Conservation (phyloP, 768 basidiomycete genomes). For the Boletus edulis region DNA sequence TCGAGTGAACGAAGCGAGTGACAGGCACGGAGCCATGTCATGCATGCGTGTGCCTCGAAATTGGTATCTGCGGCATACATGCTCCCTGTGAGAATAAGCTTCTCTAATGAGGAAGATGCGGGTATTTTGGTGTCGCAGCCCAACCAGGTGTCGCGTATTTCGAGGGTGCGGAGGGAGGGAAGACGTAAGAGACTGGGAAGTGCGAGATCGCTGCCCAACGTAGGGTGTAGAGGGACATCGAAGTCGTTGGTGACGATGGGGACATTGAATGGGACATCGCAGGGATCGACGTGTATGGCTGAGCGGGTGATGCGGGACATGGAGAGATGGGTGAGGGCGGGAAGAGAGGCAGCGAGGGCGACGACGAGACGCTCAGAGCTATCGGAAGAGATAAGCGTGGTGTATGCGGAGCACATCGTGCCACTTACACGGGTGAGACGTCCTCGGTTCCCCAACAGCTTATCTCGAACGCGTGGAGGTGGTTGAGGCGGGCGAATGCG, state of each 20-base stretch:
- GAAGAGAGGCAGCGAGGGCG: constrained; percentile 60
- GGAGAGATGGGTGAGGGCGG: constrained; percentile 52
- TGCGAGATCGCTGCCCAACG: constrained; percentile 53
- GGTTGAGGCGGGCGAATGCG: constrained; percentile 21
- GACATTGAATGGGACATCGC: constrained; percentile 37
- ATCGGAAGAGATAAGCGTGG: constrained; percentile 1
- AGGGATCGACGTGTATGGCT: constrained; percentile 58
- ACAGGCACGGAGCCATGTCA: constrained; percentile 27
- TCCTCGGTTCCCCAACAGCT: constrained; percentile 33
- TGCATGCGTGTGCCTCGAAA: constrained; percentile 22
- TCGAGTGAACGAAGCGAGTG: constrained; percentile 17
- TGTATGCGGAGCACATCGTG: background rate
- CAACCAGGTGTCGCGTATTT: constrained; percentile 69
- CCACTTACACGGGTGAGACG: constrained; percentile 37
- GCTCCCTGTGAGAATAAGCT: constrained; percentile 29
- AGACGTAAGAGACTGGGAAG: constrained; percentile 67
- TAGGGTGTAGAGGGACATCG: constrained; percentile 54
- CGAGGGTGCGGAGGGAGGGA: constrained; percentile 57
- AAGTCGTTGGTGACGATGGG: constrained; percentile 62
- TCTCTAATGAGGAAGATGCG: constrained; percentile 9
- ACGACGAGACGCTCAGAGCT: constrained; percentile 62
- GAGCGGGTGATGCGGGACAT: constrained; percentile 68
- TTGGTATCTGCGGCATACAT: constrained; percentile 22
- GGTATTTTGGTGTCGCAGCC: constrained; percentile 37
- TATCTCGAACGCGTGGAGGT: constrained; percentile 19